Evolutionary conservation across 2,329 filamentous ascomycete species (phyloP), one percentile per base, ranked within the genome.

Genomic region (Colletotrichum brevisporum): DNA sequence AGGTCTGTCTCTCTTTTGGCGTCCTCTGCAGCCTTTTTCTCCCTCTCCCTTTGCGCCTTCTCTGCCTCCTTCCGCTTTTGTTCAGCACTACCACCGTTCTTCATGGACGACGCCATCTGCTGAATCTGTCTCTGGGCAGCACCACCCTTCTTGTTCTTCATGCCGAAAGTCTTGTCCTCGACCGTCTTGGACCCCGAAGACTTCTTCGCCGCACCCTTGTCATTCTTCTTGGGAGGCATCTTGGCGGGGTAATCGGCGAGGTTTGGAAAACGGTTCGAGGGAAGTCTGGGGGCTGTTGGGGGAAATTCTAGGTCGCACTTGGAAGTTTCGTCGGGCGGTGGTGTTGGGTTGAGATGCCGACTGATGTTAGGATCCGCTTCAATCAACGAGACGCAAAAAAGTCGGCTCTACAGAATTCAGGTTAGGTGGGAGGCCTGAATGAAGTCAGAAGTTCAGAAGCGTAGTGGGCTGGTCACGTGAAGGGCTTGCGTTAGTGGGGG

Each of bases 121-220:
- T 93, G 91, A 78, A 99, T 98, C 75, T 95, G 90, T 82, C 91
- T 97, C 83, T 98, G 94, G 63, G 94, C 95, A 60, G 90, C 91
- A 66, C 90, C 92, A 74, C 96, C 96, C 87, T 98, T 99, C 86
- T 99, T 99, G 80, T 99, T 99, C 85, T 99, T 99, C 96, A 99
- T 98, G 76, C 96, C 96, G 87, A 99, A 99, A 56, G 96, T 97
- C 85, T 95, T 96, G 86, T 99, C 96, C 72, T 96, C 94, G 72
- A 94, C 93, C 52, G 86, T 77, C 83, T 94, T 94, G 75, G 83
- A 76, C 68, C 84, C 80, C 83, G 83, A 76, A 67, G 84, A 80
- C 83, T 88, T 89, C 83, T 90, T 90, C 74, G 76, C 84, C 58
- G 73, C 77, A 64, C 76, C 83, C 73, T 89, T 85, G 67, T 82